Base-by-base conservation (phyloP, 768 basidiomycete genomes). In the Xerocomellus intermedius region DNA sequence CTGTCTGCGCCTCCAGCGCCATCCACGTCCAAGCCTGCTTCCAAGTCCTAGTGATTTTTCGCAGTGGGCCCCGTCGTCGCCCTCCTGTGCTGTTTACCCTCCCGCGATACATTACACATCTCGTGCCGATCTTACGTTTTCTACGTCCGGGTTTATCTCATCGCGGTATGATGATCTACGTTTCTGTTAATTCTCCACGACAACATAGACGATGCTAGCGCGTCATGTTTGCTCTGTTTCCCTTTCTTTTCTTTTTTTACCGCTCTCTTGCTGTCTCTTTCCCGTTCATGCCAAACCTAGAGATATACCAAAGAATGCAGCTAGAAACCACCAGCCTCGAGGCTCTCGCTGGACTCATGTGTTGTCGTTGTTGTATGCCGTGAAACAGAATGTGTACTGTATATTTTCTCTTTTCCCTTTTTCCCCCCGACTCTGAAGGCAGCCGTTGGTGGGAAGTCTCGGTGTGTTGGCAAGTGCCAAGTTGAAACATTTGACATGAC, bases 1-100 rank as follows among this genome's bases (percentile, higher is more conserved):
- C 24, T 74, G 19, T 69, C 70, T 0, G 70, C 74, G 5, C 68
- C 74, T 16, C 73, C 73, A 12, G 43, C 60, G 1, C 64, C 71
- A 8, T 10, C 54, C 43, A 17, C 58, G 39, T 41, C 61, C 16
- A 70, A 62, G 26, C 49, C 66, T 14, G 43, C 37, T 5, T 19
- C 55, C 26, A 64, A 56, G 36, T 44, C 63, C 21, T 57, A 49
- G n/a, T 28, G 12, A 26, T 10, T 21, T 41, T 37, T 47, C 36
- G 14, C 13, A 8, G 6, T 10, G 24, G n/a, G n/a, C 22, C 12
- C 12, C 12, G 17, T 22, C 49, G 24, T 19, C 16, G n/a, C 51
- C 41, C 19, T 17, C n/a, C 8, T 19, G 42, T 22, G 17, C 37
- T 28, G 33, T 46, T 26, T 24, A 8, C 19, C 22, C 12, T 10